A percentile compares a stretch with the other conserved stretches of the same genome.
These are phyloP conservation scores for Kalmusia sp. DNA, from an alignment of 2,329 filamentous ascomycete species.

Conservation along the genomic window DNA sequence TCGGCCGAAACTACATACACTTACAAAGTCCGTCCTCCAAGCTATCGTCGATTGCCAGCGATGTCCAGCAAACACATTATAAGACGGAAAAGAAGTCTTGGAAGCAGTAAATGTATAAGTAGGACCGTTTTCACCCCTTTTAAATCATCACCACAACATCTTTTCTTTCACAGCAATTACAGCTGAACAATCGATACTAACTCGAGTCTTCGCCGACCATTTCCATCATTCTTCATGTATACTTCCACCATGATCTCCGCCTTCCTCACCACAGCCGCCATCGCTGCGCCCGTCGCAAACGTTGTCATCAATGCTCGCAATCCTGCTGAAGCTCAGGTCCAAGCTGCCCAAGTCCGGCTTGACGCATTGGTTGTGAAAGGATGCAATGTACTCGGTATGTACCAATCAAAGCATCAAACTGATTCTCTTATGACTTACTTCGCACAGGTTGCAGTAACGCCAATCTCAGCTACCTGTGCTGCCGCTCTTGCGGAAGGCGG, in stretches of 20 bases:
- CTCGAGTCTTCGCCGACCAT: neutral
- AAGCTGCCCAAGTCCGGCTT: slow-evolving; percentile 10
- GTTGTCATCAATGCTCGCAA: neutral
- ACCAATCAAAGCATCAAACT: neutral
- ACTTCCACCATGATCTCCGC: neutral
- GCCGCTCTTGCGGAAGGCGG: slow-evolving; percentile 18
- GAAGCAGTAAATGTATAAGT: too few relatives aligned
- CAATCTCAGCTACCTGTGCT: slow-evolving; percentile 16
- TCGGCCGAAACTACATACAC: neutral
- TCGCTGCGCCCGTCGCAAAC: neutral
- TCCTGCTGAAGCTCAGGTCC: neutral
- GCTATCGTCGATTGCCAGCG: too few relatives aligned
- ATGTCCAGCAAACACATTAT: too few relatives aligned
- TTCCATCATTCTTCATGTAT: neutral
- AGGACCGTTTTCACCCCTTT: too few relatives aligned
- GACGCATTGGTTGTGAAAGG: slow-evolving; percentile 14
- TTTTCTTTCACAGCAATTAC: too few relatives aligned
- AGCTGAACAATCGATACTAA: neutral
- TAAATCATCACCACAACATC: too few relatives aligned
- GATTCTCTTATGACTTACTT: neutral
- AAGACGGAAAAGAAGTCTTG: too few relatives aligned
- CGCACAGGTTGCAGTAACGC: slow-evolving; percentile 12
- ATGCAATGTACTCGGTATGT: slow-evolving; percentile 17
- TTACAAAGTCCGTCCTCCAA: neutral
- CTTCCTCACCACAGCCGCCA: neutral